Percentiles rank a stretch among this genome's conserved stretches.
phyloP scores from a whole-genome alignment of 2,329 filamentous ascomycete genomes.

The Biscogniauxia mediterranea region DNA sequence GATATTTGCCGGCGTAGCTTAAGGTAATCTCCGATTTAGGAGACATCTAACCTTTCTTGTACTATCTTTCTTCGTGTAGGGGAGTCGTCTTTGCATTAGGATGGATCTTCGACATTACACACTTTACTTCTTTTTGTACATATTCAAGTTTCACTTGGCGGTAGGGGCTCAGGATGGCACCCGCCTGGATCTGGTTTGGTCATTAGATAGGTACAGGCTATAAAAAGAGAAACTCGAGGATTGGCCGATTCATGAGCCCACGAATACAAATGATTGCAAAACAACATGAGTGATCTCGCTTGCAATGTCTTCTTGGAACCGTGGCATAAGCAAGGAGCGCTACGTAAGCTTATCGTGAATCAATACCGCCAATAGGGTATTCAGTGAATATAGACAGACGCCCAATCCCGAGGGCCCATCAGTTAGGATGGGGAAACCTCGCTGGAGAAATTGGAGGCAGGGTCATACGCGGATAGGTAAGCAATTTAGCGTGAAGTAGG shows the following conservation, averaged over 20 bases:
- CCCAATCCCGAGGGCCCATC: background rate
- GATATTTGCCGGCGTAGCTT: conserved; percentile 45
- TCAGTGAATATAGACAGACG: too few relatives aligned
- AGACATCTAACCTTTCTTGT: conserved; percentile 17
- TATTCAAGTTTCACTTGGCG: conserved; percentile 8
- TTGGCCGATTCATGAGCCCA: conserved; percentile 18
- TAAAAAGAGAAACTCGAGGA: conserved; percentile 1
- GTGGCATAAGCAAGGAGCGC: background rate
- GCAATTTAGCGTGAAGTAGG: background rate
- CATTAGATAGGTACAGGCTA: background rate
- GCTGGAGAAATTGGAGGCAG: too few relatives aligned
- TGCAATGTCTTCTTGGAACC: background rate
- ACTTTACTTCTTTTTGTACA: conserved; percentile 22
- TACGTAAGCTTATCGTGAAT: too few relatives aligned
- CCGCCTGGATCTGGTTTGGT: background rate
- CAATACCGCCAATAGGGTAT: too few relatives aligned
- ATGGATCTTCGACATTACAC: conserved; percentile 3
- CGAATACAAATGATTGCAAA: conserved; percentile 4
- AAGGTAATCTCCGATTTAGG: conserved; percentile 9
- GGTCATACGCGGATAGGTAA: background rate
- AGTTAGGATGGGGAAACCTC: background rate
- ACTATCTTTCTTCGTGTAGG: conserved; percentile 11
- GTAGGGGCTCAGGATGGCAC: background rate
- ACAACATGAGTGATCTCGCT: background rate
- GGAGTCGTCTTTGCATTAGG: conserved; percentile 7